phyloP scores from a whole-genome alignment of 164 flowering plant species.

The Warburgia ugandensis region DNA sequence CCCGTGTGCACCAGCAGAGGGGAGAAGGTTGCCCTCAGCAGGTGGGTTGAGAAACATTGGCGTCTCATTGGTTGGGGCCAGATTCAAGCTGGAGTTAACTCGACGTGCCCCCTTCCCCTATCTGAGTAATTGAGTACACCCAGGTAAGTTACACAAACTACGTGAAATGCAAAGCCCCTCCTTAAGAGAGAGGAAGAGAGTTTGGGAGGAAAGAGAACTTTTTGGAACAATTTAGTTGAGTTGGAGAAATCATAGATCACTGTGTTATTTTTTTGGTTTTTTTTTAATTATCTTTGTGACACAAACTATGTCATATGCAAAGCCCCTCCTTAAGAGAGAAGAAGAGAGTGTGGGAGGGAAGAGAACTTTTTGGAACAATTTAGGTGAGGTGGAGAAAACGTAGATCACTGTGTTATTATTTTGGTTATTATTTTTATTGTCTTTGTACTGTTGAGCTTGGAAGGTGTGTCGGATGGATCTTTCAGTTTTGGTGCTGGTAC shows the following conservation, averaged over 20 bases:
- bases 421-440: too few relatives aligned
- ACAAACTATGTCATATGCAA: too few relatives aligned
- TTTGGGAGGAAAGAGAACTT: too few relatives aligned
- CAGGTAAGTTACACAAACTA: not conserved
- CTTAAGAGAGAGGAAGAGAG: not conserved
- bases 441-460: too few relatives aligned
- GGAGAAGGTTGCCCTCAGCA: conserved; percentile 83
- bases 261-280: too few relatives aligned
- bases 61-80: conserved; percentile 94
- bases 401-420: too few relatives aligned
- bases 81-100: conserved; percentile 75
- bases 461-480: too few relatives aligned
- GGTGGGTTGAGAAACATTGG: conserved; percentile 84
- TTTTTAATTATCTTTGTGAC: too few relatives aligned
- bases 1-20: conserved; percentile 93
- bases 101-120: conserved; percentile 66
- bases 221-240: too few relatives aligned
- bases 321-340: not conserved
- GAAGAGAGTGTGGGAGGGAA: conserved; percentile 12
- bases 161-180: too few relatives aligned
- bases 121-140: not conserved
- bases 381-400: conserved; percentile 52
- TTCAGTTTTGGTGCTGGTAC: too few relatives aligned
- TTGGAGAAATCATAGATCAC: too few relatives aligned
- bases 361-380: conserved; percentile 19